These are phyloP conservation scores for Thelonectria olida DNA, from an alignment of 2,329 filamentous ascomycete species.

Conservation along the genomic window DNA sequence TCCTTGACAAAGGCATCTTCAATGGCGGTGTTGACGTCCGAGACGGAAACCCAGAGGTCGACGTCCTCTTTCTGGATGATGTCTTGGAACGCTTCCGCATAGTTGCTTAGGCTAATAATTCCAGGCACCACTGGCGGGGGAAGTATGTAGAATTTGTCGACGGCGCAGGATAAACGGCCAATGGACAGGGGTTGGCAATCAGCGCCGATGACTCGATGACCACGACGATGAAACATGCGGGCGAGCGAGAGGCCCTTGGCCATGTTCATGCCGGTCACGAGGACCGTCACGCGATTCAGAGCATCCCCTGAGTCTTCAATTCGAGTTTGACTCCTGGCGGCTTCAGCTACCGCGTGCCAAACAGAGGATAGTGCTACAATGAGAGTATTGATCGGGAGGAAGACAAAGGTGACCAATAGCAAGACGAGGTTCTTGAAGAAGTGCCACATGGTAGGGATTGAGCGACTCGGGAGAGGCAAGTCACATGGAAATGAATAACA, in stretches of 20 bases:
- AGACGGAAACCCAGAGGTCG: constrained; percentile 79
- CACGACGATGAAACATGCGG: constrained; percentile 69
- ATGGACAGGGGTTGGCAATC: constrained; percentile 65
- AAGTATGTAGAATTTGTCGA: constrained; percentile 63
- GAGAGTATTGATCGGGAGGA: constrained; percentile 60
- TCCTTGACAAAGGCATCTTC: constrained; percentile 75
- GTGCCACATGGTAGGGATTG: constrained; percentile 20
- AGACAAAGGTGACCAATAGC: constrained; percentile 43
- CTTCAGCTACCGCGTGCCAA: background rate
- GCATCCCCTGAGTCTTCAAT: background rate
- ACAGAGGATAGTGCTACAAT: constrained; percentile 47
- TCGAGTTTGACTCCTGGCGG: background rate
- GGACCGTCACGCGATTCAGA: constrained; percentile 55
- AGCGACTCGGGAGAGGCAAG: background rate
- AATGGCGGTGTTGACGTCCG: constrained; percentile 70
- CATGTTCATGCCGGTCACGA: constrained; percentile 79
- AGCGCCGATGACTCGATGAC: constrained; percentile 77
- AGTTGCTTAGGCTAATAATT: constrained; percentile 48
- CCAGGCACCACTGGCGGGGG: constrained; percentile 39
- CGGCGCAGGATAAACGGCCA: constrained; percentile 66
- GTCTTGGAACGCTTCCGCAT: constrained; percentile 65
- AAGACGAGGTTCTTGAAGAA: constrained; percentile 37
- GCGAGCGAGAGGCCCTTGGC: constrained; percentile 74
- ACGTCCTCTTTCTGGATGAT: constrained; percentile 69
- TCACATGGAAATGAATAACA: background rate